Evolutionary conservation across 2,329 filamentous ascomycete genomes (phyloP), one percentile per base, ranked within the genome.

Genomic region (Fusarium albidum): DNA sequence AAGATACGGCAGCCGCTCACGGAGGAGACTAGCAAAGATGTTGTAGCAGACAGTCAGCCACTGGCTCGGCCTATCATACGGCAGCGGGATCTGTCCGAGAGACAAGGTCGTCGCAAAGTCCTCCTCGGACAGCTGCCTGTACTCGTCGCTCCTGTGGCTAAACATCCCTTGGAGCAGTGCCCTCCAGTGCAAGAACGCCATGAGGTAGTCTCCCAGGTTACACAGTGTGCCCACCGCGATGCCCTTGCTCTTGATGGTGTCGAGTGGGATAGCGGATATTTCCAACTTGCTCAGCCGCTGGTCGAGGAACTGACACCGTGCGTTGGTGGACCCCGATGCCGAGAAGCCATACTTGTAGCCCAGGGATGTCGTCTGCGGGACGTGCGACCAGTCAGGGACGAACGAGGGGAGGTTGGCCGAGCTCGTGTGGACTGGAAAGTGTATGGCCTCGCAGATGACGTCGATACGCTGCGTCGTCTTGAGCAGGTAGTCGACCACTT

Each of bases 151-250:
- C 3, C 38, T 21, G 5, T 40, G n/a, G 5, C 29, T 42, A 0
- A 47, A 26, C 1, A 17, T 37, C 1, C 51, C 37, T 0, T 52
- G 31, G 8, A 60, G 41, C 3, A 59, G 6, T 0, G 56, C 57
- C 15, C 57, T 59, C 57, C 57, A 59, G 10, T 59, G 57, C 4
- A 59, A 8, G 21, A 60, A 59, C 0, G 57, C 57, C 57, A 59
- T 60, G 0, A 60, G 41, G 2, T 60, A 59, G 5, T 59, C 56
- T 15, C 56, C 57, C 6, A 60, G n/a, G 10, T 52, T 59, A 1
- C 51, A 52, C 6, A 60, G 39, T 0, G 51, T 52, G 8, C 56
- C 57, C 1, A 60, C 56, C 6, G 32, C 42, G 12, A 59, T 17
- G 2, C 57, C 57, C 11, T 46, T 59, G 1, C 31, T 52, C 6